phyloP scores from a whole-genome alignment of 257 asterid species.

The Knoxia roxburghii region DNA sequence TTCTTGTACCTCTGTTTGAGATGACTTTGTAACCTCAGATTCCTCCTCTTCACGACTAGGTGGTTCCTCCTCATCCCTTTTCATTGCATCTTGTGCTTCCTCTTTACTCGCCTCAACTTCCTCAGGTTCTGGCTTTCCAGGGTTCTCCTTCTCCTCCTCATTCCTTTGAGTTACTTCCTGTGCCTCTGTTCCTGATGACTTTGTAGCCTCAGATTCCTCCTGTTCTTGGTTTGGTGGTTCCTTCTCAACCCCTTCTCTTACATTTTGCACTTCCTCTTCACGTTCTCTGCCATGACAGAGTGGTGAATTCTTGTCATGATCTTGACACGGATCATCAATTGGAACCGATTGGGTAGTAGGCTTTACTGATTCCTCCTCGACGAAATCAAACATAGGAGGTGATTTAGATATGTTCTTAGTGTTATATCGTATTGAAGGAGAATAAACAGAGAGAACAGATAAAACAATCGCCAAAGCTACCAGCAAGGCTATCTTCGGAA shows the following conservation, averaged over 20 bases:
- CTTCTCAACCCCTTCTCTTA: background rate
- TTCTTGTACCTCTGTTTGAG: background rate
- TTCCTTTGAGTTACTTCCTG: background rate
- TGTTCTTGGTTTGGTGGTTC: background rate
- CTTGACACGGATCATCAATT: background rate
- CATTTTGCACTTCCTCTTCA: background rate
- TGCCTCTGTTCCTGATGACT: background rate
- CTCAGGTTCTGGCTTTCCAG: background rate
- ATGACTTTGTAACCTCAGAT: background rate
- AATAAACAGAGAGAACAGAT: constrained; percentile 6
- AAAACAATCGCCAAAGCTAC: constrained; percentile 1
- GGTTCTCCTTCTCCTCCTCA: background rate
- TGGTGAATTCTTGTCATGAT: background rate
- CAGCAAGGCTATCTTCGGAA: constrained; percentile 6
- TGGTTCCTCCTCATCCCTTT: constrained; percentile 7
- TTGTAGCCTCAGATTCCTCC: background rate
- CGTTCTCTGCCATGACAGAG: background rate
- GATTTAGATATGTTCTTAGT: constrained; percentile 6
- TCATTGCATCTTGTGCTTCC: background rate
- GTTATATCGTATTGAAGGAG: constrained; percentile 4
- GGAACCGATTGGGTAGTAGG: background rate
- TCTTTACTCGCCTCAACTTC: background rate
- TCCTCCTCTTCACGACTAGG: background rate
- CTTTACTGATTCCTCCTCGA: background rate
- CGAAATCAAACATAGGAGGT: background rate